phyloP scores from a whole-genome alignment of 2,329 filamentous ascomycete genomes.

The Emericellopsis cladophorae region DNA sequence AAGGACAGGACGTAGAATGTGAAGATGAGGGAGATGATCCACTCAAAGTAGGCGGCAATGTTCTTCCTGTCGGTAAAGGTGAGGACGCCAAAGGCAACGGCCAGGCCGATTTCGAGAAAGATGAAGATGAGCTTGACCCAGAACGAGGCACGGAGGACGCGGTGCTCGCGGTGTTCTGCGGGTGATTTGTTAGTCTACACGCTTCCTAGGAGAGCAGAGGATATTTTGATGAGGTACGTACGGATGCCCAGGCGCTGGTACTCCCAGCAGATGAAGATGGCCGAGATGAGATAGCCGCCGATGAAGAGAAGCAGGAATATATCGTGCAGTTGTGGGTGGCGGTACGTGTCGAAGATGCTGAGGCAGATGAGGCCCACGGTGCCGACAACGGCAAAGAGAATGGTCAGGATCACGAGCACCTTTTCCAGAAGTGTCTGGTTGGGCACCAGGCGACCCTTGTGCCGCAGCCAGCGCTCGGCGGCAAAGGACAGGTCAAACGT shows the following conservation, averaged over 20 bases:
- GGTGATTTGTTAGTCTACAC: conserved; percentile 1
- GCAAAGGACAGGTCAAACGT: conserved; percentile 73
- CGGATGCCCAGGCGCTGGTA: conserved; percentile 74
- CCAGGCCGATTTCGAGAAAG: conserved; percentile 62
- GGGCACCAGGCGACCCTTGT: conserved; percentile 63
- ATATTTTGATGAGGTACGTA: conserved; percentile 22
- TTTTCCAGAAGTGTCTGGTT: conserved; percentile 56
- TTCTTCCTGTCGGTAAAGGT: conserved; percentile 40
- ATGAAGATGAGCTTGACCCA: conserved; percentile 82
- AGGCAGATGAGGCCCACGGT: conserved; percentile 72
- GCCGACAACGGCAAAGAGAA: conserved; percentile 59
- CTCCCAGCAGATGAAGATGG: conserved; percentile 81
- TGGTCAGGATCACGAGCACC: conserved; percentile 45
- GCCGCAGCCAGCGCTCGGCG: conserved; percentile 74
- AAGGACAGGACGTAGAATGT: conserved; percentile 82
- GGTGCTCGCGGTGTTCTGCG: conserved; percentile 58
- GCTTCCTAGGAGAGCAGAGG: background rate
- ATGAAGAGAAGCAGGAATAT: conserved; percentile 76
- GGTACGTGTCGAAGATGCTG: conserved; percentile 72
- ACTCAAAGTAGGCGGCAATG: conserved; percentile 66
- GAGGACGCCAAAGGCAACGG: conserved; percentile 56
- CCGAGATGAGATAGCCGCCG: conserved; percentile 70
- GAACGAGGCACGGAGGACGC: conserved; percentile 65
- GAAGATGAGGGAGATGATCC: conserved; percentile 70
- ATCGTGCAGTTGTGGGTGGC: conserved; percentile 56